Evolutionary conservation across 2,329 filamentous ascomycete genomes (phyloP), one percentile per base, ranked within the genome.

Genomic region (Chrysoporthe puriensis): DNA sequence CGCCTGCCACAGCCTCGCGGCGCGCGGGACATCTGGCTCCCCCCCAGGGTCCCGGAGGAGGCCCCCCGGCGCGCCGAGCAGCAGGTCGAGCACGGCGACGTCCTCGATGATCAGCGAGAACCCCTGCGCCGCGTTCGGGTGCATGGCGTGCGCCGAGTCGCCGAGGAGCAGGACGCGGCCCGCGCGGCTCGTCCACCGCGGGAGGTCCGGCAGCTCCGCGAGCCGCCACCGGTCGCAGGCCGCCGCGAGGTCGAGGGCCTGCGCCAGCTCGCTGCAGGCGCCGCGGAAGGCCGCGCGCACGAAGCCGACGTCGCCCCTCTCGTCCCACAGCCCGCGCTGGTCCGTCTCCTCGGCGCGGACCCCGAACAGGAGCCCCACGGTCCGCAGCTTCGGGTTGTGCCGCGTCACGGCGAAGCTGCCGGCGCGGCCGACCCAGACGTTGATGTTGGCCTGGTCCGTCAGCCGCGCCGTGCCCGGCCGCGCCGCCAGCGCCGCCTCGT

Each of bases 291-390:
- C 56, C 0, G 70, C 57, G 1, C 71, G 67, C n/a, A 74, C 70
- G 21, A 70, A 69, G 7, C 64, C 66, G 32, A 74, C 71, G 6
- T 74, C 73, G 21, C 73, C 72, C 16, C 71, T 63, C 32, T 73
- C 72, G 18, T 74, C 73, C 73, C 73, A 74, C 3, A 73, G 64
- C 7, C 69, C 59, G 16, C 68, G 68, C 62, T 73, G 72, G 50
- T 73, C 72, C 1, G 72, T 71, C 36, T 6, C 36, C 6, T 70
- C 66, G 36, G 62, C 66, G 9, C 69, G 69, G 46, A 72, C 67
- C 6, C 71, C 69, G n/a, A 72, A 74, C 13, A 73, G 43, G 0
- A 67, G 62, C 4, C 67, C 69, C 16, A 69, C 64, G 18, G 62
- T 44, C 3, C 59, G 48, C 1, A 69, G 61, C 4, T 69, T 72